Conservation (phyloP, 2,329 filamentous ascomycete species). For the Mycosphaerella sp. region DNA sequence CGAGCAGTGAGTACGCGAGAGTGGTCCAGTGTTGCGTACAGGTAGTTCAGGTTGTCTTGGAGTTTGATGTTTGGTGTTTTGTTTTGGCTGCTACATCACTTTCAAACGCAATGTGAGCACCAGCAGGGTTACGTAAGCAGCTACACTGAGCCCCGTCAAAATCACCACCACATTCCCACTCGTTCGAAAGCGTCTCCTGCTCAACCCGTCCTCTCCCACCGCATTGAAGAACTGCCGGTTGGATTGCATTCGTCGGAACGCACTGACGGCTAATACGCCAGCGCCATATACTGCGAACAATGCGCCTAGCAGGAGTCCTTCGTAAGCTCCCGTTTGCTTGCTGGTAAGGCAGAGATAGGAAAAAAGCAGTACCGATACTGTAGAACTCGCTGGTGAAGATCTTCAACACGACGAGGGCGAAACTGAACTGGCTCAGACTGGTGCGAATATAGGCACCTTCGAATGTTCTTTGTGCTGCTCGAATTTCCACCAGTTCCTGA, state of each 20-base stretch:
- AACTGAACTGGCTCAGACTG: constrained; percentile 88
- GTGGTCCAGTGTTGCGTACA: too few species aligned
- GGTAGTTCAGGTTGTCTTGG: too few species aligned
- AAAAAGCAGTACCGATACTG: constrained; percentile 58
- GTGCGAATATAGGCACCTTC: constrained; percentile 96
- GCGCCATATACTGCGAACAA: constrained; percentile 88
- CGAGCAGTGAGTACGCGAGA: too few species aligned
- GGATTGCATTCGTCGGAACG: constrained; percentile 82
- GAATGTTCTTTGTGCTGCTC: constrained; percentile 91
- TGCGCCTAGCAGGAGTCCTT: constrained; percentile 42
- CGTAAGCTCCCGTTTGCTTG: not conserved
- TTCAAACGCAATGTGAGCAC: constrained; percentile 51
- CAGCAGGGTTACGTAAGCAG: constrained; percentile 55
- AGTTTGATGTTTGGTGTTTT: too few species aligned
- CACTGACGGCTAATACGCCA: constrained; percentile 72
- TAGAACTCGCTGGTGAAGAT: constrained; percentile 98
- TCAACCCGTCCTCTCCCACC: constrained; percentile 53
- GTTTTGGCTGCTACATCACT: not conserved
- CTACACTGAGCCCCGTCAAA: constrained; percentile 55
- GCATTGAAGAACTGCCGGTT: constrained; percentile 86
- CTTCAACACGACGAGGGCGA: constrained; percentile 87
- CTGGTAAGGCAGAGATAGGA: not conserved
- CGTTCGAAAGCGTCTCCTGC: constrained; percentile 54
- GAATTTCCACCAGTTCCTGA: constrained; percentile 85
- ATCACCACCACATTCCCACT: constrained; percentile 61